Percentiles rank a stretch among this genome's conserved stretches.
These are phyloP conservation scores for Truncatella angustata DNA, from an alignment of 2,329 filamentous ascomycete genomes.

Conservation along the genomic window DNA sequence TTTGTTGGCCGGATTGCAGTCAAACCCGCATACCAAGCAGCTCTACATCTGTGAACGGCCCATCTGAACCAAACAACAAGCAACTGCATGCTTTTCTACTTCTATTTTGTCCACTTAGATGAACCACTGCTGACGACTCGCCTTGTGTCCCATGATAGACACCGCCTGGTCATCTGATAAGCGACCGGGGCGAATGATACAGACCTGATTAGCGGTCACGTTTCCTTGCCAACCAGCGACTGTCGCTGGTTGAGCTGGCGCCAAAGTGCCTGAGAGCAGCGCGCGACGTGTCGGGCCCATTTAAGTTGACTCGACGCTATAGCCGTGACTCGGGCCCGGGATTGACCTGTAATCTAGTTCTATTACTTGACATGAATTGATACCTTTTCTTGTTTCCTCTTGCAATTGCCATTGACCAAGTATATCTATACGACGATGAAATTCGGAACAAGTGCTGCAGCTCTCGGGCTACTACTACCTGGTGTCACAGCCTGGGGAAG, in stretches of 20 bases:
- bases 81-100: no score
- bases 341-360: no score
- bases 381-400: neutral
- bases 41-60: no score
- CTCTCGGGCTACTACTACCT: slow-evolving; percentile 30
- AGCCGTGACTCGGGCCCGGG: no score
- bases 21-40: no score
- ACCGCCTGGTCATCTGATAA: slow-evolving; percentile 15
- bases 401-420: neutral
- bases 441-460: slow-evolving; percentile 20
- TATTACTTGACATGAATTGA: neutral
- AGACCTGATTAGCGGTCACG: slow-evolving; percentile 15
- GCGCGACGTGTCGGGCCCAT: slow-evolving; percentile 11
- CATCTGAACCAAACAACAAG: no score
- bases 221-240: slow-evolving; percentile 19
- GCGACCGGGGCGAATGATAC: slow-evolving; percentile 18
- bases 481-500: slow-evolving; percentile 40
- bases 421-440: slow-evolving; percentile 22
- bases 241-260: slow-evolving; percentile 6
- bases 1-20: no score
- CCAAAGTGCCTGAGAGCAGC: no score
- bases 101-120: no score
- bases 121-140: neutral
- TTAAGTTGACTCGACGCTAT: neutral
- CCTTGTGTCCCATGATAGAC: neutral